Conservation (phyloP, 768 basidiomycete genomes). For the Russula emetica region DNA sequence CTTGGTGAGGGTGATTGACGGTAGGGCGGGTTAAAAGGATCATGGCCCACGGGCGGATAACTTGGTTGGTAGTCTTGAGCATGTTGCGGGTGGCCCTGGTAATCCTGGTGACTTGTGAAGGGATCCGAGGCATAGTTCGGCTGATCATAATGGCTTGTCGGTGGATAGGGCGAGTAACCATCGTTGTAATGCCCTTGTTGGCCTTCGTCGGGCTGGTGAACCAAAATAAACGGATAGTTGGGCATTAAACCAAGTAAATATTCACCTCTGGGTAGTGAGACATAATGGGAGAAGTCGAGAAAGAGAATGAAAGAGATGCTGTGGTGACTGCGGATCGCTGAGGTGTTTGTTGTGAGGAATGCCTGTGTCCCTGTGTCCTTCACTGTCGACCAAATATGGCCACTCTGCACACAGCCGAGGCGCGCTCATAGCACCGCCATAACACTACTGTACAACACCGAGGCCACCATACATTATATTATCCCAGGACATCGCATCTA, state of each 20-base stretch:
- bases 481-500: not conserved
- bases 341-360: too few species aligned
- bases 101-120: slow-evolving; percentile 37
- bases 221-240: not conserved
- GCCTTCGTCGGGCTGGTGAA: slow-evolving; percentile 55
- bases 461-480: too few species aligned
- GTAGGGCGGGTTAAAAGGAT: slow-evolving; percentile 25
- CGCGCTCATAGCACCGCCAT: not conserved
- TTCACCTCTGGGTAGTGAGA: slow-evolving; percentile 42
- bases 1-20: slow-evolving; percentile 31
- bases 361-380: too few species aligned
- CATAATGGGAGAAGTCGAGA: slow-evolving; percentile 31
- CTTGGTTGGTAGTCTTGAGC: slow-evolving; percentile 13
- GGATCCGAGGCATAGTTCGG: slow-evolving; percentile 41
- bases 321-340: not conserved
- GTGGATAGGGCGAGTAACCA: slow-evolving; percentile 51
- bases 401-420: not conserved
- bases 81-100: slow-evolving; percentile 25
- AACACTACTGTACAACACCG: too few species aligned
- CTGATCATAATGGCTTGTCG: slow-evolving; percentile 34
- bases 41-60: slow-evolving; percentile 30
- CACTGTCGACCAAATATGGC: not conserved
- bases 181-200: slow-evolving; percentile 64
- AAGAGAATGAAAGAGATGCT: not conserved
- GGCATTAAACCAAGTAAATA: not conserved